phyloP scores from a whole-genome alignment of 2,329 filamentous ascomycete genomes.

The Thielaviopsis ethacetica region DNA sequence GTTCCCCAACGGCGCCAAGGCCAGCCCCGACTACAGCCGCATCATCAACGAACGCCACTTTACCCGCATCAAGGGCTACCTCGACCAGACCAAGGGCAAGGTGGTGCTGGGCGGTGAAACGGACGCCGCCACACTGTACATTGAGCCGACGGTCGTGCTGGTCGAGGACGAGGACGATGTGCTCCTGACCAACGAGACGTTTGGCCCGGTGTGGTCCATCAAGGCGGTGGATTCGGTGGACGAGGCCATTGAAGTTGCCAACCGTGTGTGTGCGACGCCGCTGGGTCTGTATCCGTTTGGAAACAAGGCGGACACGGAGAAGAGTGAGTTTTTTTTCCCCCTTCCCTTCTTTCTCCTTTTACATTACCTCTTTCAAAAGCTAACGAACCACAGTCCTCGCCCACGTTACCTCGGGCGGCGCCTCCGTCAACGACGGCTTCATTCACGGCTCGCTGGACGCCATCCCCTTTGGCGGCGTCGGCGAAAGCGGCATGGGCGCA shows the following conservation, averaged over 20 bases:
- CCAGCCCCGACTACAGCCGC: constrained; percentile 61
- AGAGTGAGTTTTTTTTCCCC: constrained; percentile 34
- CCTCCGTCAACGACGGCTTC: constrained; percentile 48
- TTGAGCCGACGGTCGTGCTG: constrained; percentile 85
- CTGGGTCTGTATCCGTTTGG: constrained; percentile 78
- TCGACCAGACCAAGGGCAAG: constrained; percentile 69
- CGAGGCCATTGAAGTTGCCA: constrained; percentile 68
- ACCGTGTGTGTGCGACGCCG: constrained; percentile 67
- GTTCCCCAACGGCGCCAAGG: constrained; percentile 66
- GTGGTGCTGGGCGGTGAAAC: constrained; percentile 75
- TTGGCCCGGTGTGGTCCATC: constrained; percentile 82
- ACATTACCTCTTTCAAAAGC: too few species aligned
- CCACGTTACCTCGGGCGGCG: constrained; percentile 50
- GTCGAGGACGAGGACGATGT: constrained; percentile 60
- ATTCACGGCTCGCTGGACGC: constrained; percentile 56
- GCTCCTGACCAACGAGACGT: constrained; percentile 70
- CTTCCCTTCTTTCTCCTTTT: background rate
- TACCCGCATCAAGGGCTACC: constrained; percentile 70
- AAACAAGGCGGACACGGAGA: constrained; percentile 58
- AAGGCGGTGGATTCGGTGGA: constrained; percentile 66
- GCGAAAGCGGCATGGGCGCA: constrained; percentile 56
- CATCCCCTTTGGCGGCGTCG: constrained; percentile 69
- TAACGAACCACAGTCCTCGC: constrained; percentile 32
- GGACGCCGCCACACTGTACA: constrained; percentile 66
- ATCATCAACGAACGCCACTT: constrained; percentile 74